phyloP scores from a whole-genome alignment of 1,284 basidiomycete species.

The Neolentinus lepideus region DNA sequence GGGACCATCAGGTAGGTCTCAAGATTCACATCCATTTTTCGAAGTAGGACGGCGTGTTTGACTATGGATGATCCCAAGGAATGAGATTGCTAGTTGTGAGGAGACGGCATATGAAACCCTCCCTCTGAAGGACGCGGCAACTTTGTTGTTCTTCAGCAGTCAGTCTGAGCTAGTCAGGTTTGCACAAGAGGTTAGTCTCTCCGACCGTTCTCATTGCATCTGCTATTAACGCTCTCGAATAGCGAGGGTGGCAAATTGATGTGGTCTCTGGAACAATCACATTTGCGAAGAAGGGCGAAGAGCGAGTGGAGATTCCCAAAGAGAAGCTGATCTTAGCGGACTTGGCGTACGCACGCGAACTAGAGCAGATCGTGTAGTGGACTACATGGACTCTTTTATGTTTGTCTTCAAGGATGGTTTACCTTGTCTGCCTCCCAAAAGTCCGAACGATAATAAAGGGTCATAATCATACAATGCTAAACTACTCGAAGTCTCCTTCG shows the following conservation, averaged over 20 bases:
- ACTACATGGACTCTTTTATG: slow-evolving; percentile 10
- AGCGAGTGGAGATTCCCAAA: slow-evolving; percentile 76
- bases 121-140: slow-evolving; percentile 83
- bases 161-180: slow-evolving; percentile 73
- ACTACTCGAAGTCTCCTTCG: slow-evolving; percentile 75
- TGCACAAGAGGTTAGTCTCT: slow-evolving; percentile 56
- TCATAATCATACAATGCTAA: not conserved
- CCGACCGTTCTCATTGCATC: slow-evolving; percentile 4
- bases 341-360: slow-evolving; percentile 73
- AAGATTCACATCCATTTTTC: not conserved
- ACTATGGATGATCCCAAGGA: slow-evolving; percentile 34
- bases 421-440: not conserved
- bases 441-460: not conserved
- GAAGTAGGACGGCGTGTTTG: not conserved
- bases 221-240: slow-evolving; percentile 2
- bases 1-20: slow-evolving; percentile 78
- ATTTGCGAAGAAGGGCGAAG: slow-evolving; percentile 68
- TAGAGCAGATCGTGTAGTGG: slow-evolving; percentile 82
- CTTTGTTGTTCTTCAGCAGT: slow-evolving; percentile 81
- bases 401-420: not conserved
- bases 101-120: slow-evolving; percentile 86
- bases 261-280: slow-evolving; percentile 49
- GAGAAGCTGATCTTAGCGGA: slow-evolving; percentile 73
- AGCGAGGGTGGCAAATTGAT: slow-evolving; percentile 75
- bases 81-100: slow-evolving; percentile 91